Conservation (phyloP, 495 filamentous ascomycete species). For the Hypoxylon lienhwacheense region DNA sequence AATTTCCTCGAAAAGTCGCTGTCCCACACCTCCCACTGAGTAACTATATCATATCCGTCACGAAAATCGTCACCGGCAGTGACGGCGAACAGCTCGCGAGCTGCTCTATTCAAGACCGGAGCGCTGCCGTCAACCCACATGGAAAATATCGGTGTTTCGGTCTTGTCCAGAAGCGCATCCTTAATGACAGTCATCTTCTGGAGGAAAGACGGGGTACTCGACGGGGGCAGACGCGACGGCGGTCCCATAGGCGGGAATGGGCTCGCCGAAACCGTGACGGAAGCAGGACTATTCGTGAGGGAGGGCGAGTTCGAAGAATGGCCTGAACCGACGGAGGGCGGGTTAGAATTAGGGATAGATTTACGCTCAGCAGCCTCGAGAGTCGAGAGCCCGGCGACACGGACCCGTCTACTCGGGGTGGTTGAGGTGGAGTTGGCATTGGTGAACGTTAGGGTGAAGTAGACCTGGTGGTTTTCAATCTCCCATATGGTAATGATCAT, state of each 20-base stretch:
- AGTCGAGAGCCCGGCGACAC: conserved; percentile 38
- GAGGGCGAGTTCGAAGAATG: conserved; percentile 44
- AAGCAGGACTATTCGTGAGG: conserved; percentile 44
- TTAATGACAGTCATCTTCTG: conserved; percentile 69
- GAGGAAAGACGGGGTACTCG: conserved; percentile 58
- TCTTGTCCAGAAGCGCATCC: conserved; percentile 68
- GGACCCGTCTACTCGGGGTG: conserved; percentile 23
- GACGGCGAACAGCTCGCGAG: conserved; percentile 53
- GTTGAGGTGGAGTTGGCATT: conserved; percentile 43
- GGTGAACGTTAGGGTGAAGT: conserved; percentile 69
- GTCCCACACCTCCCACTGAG: conserved; percentile 58
- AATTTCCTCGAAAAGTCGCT: conserved; percentile 64
- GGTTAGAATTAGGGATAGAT: conserved; percentile 41
- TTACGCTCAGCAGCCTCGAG: conserved; percentile 43
- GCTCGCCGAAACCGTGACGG: conserved; percentile 47
- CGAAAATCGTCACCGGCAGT: conserved; percentile 44
- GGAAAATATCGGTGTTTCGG: conserved; percentile 66
- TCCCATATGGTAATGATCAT: conserved; percentile 71
- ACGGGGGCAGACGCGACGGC: conserved; percentile 50
- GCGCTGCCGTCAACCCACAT: conserved; percentile 74
- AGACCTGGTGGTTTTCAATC: conserved; percentile 56
- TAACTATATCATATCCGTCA: conserved; percentile 56
- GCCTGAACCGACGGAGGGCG: conserved; percentile 49
- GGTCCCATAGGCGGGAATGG: conserved; percentile 63
- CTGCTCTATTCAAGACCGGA: conserved; percentile 64